Conservation (phyloP, 768 basidiomycete species). For the Jaapia argillacea region DNA sequence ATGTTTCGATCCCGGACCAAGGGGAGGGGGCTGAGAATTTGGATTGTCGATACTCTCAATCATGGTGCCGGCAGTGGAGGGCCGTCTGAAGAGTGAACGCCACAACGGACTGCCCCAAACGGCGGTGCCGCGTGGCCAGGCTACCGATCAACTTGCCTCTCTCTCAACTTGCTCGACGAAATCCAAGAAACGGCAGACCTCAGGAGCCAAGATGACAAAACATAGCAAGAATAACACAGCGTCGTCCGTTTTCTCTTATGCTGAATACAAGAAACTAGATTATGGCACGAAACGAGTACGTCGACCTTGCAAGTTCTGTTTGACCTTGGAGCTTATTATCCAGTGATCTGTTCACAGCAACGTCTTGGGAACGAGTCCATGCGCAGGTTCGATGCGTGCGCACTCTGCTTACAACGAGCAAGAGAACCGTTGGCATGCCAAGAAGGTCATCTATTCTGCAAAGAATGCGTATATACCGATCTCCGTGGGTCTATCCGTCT, state of each 20-base stretch:
- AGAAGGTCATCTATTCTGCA: slow-evolving; percentile 91
- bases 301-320: slow-evolving; percentile 2
- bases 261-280: slow-evolving; percentile 76
- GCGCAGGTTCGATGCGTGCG: slow-evolving; percentile 86
- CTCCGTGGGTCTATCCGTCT: slow-evolving; percentile 41
- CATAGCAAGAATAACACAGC: slow-evolving; percentile 89
- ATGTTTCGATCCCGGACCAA: too few relatives aligned
- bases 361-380: slow-evolving; percentile 87
- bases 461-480: slow-evolving; percentile 86
- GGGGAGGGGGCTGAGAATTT: too few relatives aligned
- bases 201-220: slow-evolving; percentile 69
- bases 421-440: slow-evolving; percentile 76
- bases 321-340: not conserved
- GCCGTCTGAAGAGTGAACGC: too few relatives aligned
- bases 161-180: too few relatives aligned
- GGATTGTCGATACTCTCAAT: too few relatives aligned
- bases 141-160: too few relatives aligned
- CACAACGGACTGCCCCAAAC: too few relatives aligned
- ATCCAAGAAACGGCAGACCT: too few relatives aligned
- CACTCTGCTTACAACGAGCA: slow-evolving; percentile 77
- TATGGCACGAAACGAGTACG: slow-evolving; percentile 75
- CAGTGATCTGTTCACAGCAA: slow-evolving; percentile 32
- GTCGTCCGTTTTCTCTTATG: slow-evolving; percentile 83
- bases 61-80: too few relatives aligned
- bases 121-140: too few relatives aligned